These are phyloP conservation scores for Linum usitatissimum DNA, from an alignment of 345 rosid genomes.

Conservation along the genomic window DNA sequence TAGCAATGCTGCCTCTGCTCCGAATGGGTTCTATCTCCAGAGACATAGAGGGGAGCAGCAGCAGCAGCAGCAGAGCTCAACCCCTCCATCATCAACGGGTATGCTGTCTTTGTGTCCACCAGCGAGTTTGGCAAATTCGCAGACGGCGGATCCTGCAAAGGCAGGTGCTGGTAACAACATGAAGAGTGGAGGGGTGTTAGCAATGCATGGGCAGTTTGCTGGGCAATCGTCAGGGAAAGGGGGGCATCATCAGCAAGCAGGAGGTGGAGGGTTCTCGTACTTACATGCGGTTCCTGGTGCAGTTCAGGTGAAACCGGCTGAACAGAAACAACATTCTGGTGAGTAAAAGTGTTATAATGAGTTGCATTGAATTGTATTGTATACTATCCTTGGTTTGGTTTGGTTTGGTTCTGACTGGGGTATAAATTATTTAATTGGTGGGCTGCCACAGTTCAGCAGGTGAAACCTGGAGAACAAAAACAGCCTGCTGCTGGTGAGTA, in stretches of 20 bases:
- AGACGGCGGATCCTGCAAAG: slow-evolving; percentile 66
- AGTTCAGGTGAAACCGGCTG: slow-evolving; percentile 73
- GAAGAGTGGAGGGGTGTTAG: slow-evolving; percentile 57
- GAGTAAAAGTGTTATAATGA: slow-evolving; percentile 31
- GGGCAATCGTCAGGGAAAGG: slow-evolving; percentile 40
- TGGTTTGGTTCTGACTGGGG: slow-evolving; percentile 16
- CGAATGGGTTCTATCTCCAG: slow-evolving; percentile 49
- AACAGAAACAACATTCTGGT: slow-evolving; percentile 82
- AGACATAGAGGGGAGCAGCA: slow-evolving; percentile 54
- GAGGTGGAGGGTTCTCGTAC: slow-evolving; percentile 47
- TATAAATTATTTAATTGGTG: neutral
- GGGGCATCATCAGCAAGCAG: slow-evolving; percentile 36
- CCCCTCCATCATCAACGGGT: slow-evolving; percentile 35
- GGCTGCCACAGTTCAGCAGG: slow-evolving; percentile 59
- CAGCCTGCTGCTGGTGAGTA: slow-evolving; percentile 75
- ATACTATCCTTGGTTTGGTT: too few species aligned
- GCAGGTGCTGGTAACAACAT: slow-evolving; percentile 46
- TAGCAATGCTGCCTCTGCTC: slow-evolving; percentile 25
- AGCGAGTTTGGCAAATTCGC: slow-evolving; percentile 24
- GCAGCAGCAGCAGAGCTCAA: slow-evolving; percentile 30
- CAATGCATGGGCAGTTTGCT: slow-evolving; percentile 36
- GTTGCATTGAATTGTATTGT: neutral
- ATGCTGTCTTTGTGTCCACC: slow-evolving; percentile 46
- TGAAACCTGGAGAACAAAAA: slow-evolving; percentile 75
- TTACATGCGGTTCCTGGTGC: slow-evolving; percentile 43